Conservation (phyloP, 495 filamentous ascomycete genomes). For the Neurospora sp. region DNA sequence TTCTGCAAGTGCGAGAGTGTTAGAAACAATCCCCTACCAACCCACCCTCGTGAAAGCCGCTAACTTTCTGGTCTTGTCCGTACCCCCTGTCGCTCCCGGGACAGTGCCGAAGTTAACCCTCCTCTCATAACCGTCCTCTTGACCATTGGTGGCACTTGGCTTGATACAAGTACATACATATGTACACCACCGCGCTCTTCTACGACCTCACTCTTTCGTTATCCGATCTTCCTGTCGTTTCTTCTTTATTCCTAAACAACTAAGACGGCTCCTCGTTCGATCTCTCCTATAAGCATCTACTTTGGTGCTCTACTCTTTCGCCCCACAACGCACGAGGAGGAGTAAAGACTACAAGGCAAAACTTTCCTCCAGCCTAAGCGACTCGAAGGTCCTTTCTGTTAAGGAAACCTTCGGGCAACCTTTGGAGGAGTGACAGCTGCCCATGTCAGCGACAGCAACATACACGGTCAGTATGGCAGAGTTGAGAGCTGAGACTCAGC, state of each 20-base stretch:
- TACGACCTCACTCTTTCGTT: slow-evolving; percentile 24
- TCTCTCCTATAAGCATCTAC: background rate
- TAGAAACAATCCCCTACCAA: slow-evolving; percentile 29
- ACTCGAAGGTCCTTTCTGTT: slow-evolving; percentile 2
- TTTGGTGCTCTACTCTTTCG: background rate
- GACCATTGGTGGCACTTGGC: slow-evolving; percentile 28
- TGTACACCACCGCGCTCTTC: slow-evolving; percentile 26
- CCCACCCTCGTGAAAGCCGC: slow-evolving; percentile 30
- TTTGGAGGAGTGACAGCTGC: slow-evolving; percentile 28
- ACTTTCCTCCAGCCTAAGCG: background rate
- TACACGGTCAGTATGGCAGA: slow-evolving; percentile 47
- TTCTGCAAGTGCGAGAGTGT: slow-evolving; percentile 35
- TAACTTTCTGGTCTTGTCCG: slow-evolving; percentile 31
- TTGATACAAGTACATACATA: slow-evolving; percentile 40
- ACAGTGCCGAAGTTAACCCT: slow-evolving; percentile 31
- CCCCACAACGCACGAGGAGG: background rate
- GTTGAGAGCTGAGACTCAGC: slow-evolving; percentile 41
- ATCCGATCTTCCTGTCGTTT: slow-evolving; percentile 26
- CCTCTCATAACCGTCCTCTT: slow-evolving; percentile 39
- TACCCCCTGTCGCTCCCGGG: slow-evolving; percentile 31
- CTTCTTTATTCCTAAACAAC: slow-evolving; percentile 4
- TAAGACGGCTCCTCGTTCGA: background rate
- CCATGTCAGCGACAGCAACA: slow-evolving; percentile 45
- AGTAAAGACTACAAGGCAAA: background rate
- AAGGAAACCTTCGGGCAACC: slow-evolving; percentile 10